Percentiles rank a stretch among this genome's conserved stretches.
Evolutionary conservation across 2,329 filamentous ascomycete species (phyloP).

Genomic region (Fusarium sororula): DNA sequence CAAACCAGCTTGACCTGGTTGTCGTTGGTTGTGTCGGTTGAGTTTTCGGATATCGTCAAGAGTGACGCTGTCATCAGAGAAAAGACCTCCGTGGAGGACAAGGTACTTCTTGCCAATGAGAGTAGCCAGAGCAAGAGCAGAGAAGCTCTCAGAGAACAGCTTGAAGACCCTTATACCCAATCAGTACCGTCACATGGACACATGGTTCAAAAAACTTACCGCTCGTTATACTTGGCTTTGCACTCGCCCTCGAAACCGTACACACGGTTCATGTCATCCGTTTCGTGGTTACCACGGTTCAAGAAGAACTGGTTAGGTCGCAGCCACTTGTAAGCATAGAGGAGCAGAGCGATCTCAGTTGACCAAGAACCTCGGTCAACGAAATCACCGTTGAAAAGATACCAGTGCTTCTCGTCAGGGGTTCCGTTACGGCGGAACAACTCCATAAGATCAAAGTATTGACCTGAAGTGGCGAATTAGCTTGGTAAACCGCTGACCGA

Average conservation of each 20-base stretch:
- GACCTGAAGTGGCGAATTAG: constrained; percentile 62
- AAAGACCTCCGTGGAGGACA: constrained; percentile 91
- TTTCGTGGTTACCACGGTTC: constrained; percentile 98
- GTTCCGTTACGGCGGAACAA: constrained; percentile 92
- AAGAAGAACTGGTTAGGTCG: constrained; percentile 89
- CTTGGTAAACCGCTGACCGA: constrained; percentile 26
- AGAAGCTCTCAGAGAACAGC: constrained; percentile 98
- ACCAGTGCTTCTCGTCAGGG: constrained; percentile 86
- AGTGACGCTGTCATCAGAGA: constrained; percentile 93
- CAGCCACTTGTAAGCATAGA: constrained; percentile 98
- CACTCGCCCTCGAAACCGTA: constrained; percentile 99
- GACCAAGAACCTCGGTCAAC: constrained; percentile 98
- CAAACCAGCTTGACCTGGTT: constrained; percentile 90
- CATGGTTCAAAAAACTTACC: constrained; percentile 46
- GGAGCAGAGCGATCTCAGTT: constrained; percentile 90
- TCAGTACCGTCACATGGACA: neutral
- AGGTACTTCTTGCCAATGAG: constrained; percentile 91
- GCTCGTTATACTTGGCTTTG: constrained; percentile 97
- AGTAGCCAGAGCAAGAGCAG: constrained; percentile 89
- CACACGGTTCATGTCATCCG: constrained; percentile 98
- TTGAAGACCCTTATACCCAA: constrained; percentile 77
- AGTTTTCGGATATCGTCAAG: constrained; percentile 94
- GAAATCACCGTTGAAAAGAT: constrained; percentile 98
- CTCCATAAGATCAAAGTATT: constrained; percentile 97
- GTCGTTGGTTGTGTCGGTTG: constrained; percentile 87